These are phyloP conservation scores for Wickerhamiella domercqiae DNA, from an alignment of 805 yeast genomes.

Conservation along the genomic window DNA sequence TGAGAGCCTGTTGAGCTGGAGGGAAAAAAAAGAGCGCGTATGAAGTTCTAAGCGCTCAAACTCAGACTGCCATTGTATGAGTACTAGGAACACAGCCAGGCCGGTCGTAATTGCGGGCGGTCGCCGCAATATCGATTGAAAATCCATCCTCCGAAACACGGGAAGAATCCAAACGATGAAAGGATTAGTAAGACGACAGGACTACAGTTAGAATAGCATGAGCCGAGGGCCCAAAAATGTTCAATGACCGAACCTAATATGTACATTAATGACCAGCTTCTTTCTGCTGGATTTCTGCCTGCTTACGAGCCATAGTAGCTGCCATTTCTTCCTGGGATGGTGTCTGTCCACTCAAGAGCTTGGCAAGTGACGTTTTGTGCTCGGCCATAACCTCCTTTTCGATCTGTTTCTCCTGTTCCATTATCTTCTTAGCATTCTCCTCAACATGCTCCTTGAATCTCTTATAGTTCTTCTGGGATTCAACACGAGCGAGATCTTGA, in stretches of 20 bases:
- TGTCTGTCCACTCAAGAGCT: conserved; percentile 58
- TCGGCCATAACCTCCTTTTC: conserved; percentile 65
- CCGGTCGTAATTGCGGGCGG: conserved; percentile 56
- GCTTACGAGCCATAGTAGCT: conserved; percentile 14
- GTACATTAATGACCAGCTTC: conserved; percentile 11
- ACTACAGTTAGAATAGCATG: too few species aligned
- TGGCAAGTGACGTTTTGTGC: conserved; percentile 71
- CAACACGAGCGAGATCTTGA: conserved; percentile 75
- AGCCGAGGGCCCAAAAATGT: too few species aligned
- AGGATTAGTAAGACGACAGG: too few species aligned
- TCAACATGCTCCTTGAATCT: conserved; percentile 67
- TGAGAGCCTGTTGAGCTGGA: conserved; percentile 41
- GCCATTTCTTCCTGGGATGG: conserved; percentile 24
- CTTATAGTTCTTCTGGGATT: conserved; percentile 79
- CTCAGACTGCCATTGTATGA: conserved; percentile 28
- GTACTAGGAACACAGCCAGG: conserved; percentile 36
- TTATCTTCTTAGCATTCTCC: conserved; percentile 50
- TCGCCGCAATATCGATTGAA: conserved; percentile 1
- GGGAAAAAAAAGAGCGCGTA: conserved; percentile 38
- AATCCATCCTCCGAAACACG: background rate
- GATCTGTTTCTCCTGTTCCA: conserved; percentile 34
- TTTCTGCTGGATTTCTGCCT: conserved; percentile 3
- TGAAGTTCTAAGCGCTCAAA: conserved; percentile 33
- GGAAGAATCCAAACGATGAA: too few species aligned
- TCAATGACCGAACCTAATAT: too few species aligned